A percentile compares a stretch with the other conserved stretches of the same genome.
phyloP scores from a whole-genome alignment of 2,329 filamentous ascomycete genomes.

The Diplocarpon rosae region DNA sequence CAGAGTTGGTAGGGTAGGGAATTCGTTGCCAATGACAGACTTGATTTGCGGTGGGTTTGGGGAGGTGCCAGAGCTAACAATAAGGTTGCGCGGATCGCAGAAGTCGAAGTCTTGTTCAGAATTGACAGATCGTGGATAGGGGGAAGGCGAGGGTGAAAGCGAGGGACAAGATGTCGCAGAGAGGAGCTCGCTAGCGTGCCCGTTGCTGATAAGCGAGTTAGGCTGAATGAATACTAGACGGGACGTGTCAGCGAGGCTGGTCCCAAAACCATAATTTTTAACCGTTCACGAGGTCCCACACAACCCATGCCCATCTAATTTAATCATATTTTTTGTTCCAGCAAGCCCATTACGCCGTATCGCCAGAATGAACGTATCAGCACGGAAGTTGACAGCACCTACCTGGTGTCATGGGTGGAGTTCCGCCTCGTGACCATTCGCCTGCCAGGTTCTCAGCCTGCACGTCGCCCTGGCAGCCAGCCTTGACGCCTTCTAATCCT shows the following conservation, averaged over 20 bases:
- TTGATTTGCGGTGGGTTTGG: constrained; percentile 30
- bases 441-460: constrained; percentile 63
- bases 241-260: constrained; percentile 10
- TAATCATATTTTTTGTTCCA: too few relatives aligned
- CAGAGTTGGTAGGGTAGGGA: constrained; percentile 52
- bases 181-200: constrained; percentile 55
- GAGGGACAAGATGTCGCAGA: constrained; percentile 69
- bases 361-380: not conserved
- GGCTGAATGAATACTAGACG: constrained; percentile 53
- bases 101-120: constrained; percentile 67
- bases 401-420: constrained; percentile 87
- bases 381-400: constrained; percentile 34
- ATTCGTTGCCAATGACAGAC: constrained; percentile 40
- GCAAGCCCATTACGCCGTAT: too few relatives aligned
- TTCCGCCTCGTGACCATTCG: constrained; percentile 67
- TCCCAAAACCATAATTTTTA: constrained; percentile 3
- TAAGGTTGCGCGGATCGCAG: constrained; percentile 85
- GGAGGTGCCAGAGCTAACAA: constrained; percentile 45
- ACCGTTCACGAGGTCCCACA: not conserved
- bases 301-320: not conserved
- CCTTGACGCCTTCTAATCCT: constrained; percentile 55
- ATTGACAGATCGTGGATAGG: constrained; percentile 57
- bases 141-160: constrained; percentile 76
- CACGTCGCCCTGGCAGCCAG: constrained; percentile 58
- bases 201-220: constrained; percentile 50